Percentiles rank a stretch among this genome's conserved stretches.
These are phyloP conservation scores for Paxillus ammoniavirescens DNA, from an alignment of 768 basidiomycete species.

Conservation along the genomic window DNA sequence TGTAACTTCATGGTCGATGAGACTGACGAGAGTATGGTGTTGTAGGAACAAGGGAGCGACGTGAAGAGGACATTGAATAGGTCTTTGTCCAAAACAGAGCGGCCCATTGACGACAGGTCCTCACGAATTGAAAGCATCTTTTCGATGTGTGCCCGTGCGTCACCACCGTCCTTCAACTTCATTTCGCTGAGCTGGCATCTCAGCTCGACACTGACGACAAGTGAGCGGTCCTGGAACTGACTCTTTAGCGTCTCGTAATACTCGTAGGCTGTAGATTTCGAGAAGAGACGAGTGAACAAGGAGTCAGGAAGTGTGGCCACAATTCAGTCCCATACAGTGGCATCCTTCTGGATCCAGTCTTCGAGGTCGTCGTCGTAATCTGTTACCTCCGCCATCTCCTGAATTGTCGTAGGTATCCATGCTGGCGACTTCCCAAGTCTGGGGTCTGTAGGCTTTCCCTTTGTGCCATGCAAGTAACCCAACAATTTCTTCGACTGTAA, in stretches of 20 bases:
- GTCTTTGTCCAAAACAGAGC: constrained; percentile 27
- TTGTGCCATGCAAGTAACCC: no score
- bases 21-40: constrained; percentile 26
- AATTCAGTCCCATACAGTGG: constrained; percentile 20
- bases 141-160: neutral
- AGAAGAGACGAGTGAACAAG: neutral
- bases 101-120: constrained; percentile 34
- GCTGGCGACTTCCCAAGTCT: no score
- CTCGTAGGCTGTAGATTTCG: constrained; percentile 12
- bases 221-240: constrained; percentile 1
- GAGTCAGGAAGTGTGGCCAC: neutral
- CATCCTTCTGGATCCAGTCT: constrained; percentile 18
- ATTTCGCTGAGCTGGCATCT: neutral
- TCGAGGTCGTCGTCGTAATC: neutral
- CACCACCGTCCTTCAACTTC: neutral
- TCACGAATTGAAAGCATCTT: constrained; percentile 21
- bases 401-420: no score
- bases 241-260: constrained; percentile 11
- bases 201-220: neutral
- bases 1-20: neutral
- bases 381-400: neutral
- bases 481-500: no score
- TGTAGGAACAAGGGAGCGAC: constrained; percentile 36
- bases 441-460: no score
- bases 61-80: constrained; percentile 33